phyloP scores from a whole-genome alignment of 768 basidiomycete genomes.

The Leccinum imitatum region DNA sequence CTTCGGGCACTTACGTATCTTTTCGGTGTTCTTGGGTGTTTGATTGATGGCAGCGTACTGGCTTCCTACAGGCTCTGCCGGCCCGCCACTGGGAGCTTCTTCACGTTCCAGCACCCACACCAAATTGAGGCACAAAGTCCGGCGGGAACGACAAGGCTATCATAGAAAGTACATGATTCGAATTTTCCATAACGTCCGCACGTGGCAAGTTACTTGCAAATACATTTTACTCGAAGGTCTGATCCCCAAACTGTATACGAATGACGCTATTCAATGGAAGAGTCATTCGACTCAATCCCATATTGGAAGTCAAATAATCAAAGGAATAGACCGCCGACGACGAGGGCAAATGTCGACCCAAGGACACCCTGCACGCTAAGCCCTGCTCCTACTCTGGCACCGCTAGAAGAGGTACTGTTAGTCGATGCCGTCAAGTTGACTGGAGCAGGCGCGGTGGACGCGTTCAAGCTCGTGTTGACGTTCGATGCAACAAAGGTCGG shows the following conservation, averaged over 20 bases:
- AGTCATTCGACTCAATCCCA: background rate
- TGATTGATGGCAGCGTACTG: no score
- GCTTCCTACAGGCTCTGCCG: no score
- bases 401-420: background rate
- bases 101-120: no score
- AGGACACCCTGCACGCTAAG: conserved; percentile 9
- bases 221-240: background rate
- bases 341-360: conserved; percentile 6
- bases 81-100: no score
- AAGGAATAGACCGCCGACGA: conserved; percentile 10
- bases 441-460: conserved; percentile 35
- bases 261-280: background rate
- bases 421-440: conserved; percentile 37
- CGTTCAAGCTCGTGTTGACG: conserved; percentile 36
- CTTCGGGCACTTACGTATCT: no score
- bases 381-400: conserved; percentile 1
- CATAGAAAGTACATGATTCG: no score
- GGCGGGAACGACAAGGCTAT: no score
- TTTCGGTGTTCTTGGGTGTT: no score
- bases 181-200: background rate
- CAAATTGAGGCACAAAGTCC: no score
- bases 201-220: background rate
- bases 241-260: background rate
- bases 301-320: background rate
- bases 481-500: conserved; percentile 37